Evolutionary conservation across 441 rosid genomes (phyloP).

Genomic region (Pelargonium cotyledonis): DNA sequence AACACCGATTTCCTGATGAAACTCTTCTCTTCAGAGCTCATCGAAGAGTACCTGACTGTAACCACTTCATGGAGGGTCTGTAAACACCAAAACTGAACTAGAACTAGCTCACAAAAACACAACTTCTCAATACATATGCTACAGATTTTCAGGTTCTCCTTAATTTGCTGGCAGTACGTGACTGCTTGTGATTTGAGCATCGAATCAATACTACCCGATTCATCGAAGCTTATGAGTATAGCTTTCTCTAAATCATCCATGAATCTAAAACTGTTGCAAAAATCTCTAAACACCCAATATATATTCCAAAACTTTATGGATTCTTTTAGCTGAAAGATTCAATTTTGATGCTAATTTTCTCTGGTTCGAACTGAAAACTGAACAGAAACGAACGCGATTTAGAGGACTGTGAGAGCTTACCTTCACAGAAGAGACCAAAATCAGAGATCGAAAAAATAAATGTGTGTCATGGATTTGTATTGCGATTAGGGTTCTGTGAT

Average conservation of each 20-base stretch:
- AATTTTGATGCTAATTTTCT: background rate
- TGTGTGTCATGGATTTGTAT: background rate
- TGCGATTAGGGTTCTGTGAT: background rate
- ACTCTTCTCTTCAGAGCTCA: slow-evolving; percentile 57
- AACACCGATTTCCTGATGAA: slow-evolving; percentile 56
- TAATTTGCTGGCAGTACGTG: slow-evolving; percentile 49
- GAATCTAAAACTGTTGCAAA: slow-evolving; percentile 3
- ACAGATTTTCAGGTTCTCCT: slow-evolving; percentile 46
- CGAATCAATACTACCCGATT: slow-evolving; percentile 49
- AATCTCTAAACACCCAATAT: slow-evolving; percentile 16
- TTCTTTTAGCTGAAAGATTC: background rate
- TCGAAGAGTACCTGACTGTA: slow-evolving; percentile 31
- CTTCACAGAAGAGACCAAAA: background rate
- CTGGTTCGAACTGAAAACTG: background rate
- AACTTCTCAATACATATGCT: slow-evolving; percentile 70
- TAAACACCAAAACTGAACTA: slow-evolving; percentile 93
- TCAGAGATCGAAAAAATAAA: background rate
- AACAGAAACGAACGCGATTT: slow-evolving; percentile 2
- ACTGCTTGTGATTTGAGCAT: slow-evolving; percentile 55
- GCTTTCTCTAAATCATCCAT: slow-evolving; percentile 95
- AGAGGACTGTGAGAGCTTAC: slow-evolving; percentile 4
- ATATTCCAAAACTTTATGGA: background rate
- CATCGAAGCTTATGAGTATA: slow-evolving; percentile 67
- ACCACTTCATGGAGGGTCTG: slow-evolving; percentile 77
- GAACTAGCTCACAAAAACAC: slow-evolving; percentile 47